phyloP scores from a whole-genome alignment of 2,329 filamentous ascomycete species.

The Immersiporthe knoxdaviesiana region DNA sequence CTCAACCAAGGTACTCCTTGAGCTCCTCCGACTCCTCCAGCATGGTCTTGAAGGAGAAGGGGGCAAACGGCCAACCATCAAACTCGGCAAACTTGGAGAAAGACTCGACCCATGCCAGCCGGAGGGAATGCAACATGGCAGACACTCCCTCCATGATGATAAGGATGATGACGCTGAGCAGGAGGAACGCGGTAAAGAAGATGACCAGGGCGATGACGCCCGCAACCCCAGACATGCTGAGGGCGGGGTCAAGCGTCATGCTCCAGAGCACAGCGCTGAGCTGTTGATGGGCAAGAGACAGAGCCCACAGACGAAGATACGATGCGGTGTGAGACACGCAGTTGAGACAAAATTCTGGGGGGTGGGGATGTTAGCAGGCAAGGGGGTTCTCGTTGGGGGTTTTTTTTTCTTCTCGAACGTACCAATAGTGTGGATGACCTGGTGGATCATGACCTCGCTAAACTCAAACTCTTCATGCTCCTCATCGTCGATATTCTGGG shows the following conservation, averaged over 20 bases:
- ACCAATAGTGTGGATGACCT: conserved; percentile 98
- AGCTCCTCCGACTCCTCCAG: conserved; percentile 78
- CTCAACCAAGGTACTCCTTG: conserved; percentile 55
- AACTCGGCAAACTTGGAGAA: conserved; percentile 98
- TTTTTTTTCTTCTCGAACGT: conserved; percentile 43
- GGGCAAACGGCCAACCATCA: conserved; percentile 82
- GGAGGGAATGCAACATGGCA: conserved; percentile 90
- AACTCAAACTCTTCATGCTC: conserved; percentile 98
- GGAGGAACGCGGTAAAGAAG: conserved; percentile 89
- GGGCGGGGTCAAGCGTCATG: conserved; percentile 86
- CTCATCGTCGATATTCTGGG: conserved; percentile 77
- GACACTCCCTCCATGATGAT: conserved; percentile 96
- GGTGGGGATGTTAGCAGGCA: conserved; percentile 37
- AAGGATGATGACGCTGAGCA: conserved; percentile 69
- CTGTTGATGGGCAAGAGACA: conserved; percentile 97
- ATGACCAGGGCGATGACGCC: conserved; percentile 82
- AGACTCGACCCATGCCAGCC: conserved; percentile 95
- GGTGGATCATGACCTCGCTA: conserved; percentile 96
- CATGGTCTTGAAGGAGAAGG: conserved; percentile 84
- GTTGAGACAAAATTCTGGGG: conserved; percentile 94
- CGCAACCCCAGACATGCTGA: conserved; percentile 65
- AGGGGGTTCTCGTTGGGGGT: background rate
- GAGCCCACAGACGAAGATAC: conserved; percentile 96
- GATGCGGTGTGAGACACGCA: conserved; percentile 98
- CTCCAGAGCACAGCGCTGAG: conserved; percentile 92